phyloP scores from a whole-genome alignment of 495 filamentous ascomycete genomes.

The Penicillium paxilli region DNA sequence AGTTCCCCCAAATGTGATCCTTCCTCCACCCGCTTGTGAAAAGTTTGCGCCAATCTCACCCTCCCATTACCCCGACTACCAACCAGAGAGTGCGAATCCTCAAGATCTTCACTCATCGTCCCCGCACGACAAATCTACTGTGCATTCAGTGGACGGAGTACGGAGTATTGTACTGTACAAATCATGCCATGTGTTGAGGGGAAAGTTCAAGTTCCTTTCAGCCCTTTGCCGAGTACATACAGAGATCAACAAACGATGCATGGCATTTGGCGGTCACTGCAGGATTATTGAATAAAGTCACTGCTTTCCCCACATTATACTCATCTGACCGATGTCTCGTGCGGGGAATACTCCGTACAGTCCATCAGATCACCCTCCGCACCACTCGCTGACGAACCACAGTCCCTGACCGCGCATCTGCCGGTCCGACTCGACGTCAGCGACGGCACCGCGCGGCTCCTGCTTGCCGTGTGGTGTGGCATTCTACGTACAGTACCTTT shows the following conservation, averaged over 20 bases:
- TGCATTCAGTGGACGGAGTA: too few species aligned
- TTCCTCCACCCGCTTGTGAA: too few species aligned
- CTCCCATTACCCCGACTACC: neutral
- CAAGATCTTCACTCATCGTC: neutral
- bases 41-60: too few species aligned
- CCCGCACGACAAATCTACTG: neutral
- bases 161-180: too few species aligned
- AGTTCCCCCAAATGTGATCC: too few species aligned
- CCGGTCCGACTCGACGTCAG: neutral
- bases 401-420: neutral
- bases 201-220: neutral
- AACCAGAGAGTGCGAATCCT: neutral
- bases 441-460: neutral
- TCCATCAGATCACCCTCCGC: neutral
- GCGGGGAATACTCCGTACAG: conserved; percentile 5
- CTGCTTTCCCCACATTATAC: conserved; percentile 3
- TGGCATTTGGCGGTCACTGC: neutral
- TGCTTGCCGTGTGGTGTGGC: neutral
- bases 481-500: neutral
- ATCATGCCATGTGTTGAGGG: neutral
- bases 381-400: neutral
- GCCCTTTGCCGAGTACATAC: neutral
- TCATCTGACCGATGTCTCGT: conserved; percentile 8
- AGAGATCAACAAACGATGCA: conserved; percentile 2
- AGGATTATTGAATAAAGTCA: neutral